Conservation (phyloP, 2,329 filamentous ascomycete species). For the Ampelomyces quisqualis region DNA sequence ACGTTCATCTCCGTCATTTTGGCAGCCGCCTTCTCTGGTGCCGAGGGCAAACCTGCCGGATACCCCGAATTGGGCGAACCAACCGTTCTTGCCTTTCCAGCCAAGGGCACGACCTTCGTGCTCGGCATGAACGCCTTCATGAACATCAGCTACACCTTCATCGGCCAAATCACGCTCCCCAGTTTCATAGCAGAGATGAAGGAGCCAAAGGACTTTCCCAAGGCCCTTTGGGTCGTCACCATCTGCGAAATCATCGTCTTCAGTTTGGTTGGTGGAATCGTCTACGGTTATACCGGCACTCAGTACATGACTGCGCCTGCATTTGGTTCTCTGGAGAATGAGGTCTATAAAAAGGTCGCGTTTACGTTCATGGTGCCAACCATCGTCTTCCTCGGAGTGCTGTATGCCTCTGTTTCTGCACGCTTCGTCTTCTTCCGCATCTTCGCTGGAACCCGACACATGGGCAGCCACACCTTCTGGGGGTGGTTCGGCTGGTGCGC, state of each 20-base stretch:
- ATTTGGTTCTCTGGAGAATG: constrained; percentile 76
- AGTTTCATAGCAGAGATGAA: constrained; percentile 97
- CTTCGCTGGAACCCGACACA: constrained; percentile 77
- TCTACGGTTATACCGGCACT: constrained; percentile 85
- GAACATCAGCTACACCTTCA: constrained; percentile 96
- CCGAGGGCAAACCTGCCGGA: constrained; percentile 71
- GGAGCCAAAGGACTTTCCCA: constrained; percentile 78
- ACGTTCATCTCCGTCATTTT: constrained; percentile 87
- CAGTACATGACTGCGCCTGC: constrained; percentile 87
- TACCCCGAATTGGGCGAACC: constrained; percentile 62
- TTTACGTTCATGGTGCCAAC: constrained; percentile 97
- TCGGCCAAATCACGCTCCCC: constrained; percentile 89
- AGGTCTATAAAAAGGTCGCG: constrained; percentile 78
- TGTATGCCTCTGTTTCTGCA: constrained; percentile 87
- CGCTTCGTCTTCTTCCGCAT: constrained; percentile 91
- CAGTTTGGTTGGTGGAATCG: constrained; percentile 74
- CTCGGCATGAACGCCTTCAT: constrained; percentile 82
- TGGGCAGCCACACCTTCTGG: constrained; percentile 74
- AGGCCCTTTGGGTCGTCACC: constrained; percentile 87
- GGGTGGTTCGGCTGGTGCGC: constrained; percentile 78
- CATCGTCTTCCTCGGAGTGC: constrained; percentile 83
- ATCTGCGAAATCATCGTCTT: constrained; percentile 86
- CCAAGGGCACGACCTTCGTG: constrained; percentile 74
- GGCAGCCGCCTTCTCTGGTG: constrained; percentile 76
- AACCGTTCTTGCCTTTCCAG: constrained; percentile 67